Conservation (phyloP, 257 asterid species). For the Ligustrum vulgare region DNA sequence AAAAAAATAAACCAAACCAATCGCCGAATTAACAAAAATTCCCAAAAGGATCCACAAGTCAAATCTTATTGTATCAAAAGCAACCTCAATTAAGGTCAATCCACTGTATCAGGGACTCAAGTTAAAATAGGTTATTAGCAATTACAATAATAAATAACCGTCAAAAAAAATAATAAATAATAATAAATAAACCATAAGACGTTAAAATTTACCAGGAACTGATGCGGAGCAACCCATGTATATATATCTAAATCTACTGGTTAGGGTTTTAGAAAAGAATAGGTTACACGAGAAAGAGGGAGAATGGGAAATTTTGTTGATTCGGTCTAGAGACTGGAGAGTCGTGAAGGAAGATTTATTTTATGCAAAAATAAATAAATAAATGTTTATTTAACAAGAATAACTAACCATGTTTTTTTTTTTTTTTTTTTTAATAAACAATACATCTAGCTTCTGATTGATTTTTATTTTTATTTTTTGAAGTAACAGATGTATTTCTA, state of each 20-base stretch:
- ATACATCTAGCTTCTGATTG: no score
- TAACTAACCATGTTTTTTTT: no score
- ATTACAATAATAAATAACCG: background rate
- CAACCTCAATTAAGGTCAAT: background rate
- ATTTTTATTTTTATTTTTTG: no score
- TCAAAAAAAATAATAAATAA: no score
- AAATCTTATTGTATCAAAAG: background rate
- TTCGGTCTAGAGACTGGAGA: background rate
- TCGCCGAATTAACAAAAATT: background rate
- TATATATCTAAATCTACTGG: background rate
- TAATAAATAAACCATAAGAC: background rate
- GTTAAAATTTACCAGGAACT: conserved; percentile 3
- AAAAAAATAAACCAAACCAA: background rate
- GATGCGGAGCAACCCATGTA: conserved; percentile 5
- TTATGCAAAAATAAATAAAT: background rate
- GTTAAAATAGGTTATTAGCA: background rate
- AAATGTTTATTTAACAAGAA: no score
- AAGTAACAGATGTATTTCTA: no score
- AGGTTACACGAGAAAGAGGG: background rate
- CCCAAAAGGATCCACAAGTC: background rate
- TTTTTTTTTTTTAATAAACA: no score
- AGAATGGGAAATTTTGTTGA: background rate
- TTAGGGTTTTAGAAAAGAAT: background rate
- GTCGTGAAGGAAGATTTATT: background rate
- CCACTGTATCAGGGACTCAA: background rate